Conservation (phyloP, 176 grass and related monocot species). For the Cenchrus purpureus region DNA sequence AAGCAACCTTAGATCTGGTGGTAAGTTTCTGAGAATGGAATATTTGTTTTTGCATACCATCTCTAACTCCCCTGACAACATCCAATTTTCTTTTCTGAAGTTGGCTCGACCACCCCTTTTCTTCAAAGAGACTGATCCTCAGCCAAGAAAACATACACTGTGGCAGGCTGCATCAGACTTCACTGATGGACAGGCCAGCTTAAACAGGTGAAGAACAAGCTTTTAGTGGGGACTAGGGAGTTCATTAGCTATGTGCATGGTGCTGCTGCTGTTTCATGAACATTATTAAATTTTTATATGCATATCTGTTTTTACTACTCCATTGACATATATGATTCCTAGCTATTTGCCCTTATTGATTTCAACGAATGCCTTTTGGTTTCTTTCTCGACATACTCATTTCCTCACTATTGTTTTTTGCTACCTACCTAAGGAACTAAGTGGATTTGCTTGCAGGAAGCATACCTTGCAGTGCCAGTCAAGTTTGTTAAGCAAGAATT, state of each 20-base stretch:
- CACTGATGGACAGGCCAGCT: conserved; percentile 70
- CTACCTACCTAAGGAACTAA: conserved; percentile 10
- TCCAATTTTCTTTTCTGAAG: conserved; percentile 52
- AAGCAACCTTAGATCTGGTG: conserved; percentile 65
- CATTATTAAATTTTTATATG: background rate
- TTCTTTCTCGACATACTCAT: background rate
- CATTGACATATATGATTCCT: background rate
- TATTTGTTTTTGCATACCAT: conserved; percentile 16
- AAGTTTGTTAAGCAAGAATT: conserved; percentile 68
- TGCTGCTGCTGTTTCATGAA: background rate
- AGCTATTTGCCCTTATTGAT: conserved; percentile 13
- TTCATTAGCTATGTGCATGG: background rate
- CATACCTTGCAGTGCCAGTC: conserved; percentile 71
- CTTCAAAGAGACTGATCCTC: conserved; percentile 83
- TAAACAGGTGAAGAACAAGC: conserved; percentile 53
- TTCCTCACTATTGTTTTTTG: background rate
- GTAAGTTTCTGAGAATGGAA: conserved; percentile 39
- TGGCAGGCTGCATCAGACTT: conserved; percentile 84
- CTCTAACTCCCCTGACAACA: conserved; percentile 6
- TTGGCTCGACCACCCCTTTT: conserved; percentile 74
- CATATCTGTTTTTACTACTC: background rate
- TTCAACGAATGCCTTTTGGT: background rate
- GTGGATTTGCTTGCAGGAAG: conserved; percentile 51
- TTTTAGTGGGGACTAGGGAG: background rate
- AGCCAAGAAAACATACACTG: conserved; percentile 86